Conservation (phyloP, 2,329 filamentous ascomycete species). For the Lojkania enalia region DNA sequence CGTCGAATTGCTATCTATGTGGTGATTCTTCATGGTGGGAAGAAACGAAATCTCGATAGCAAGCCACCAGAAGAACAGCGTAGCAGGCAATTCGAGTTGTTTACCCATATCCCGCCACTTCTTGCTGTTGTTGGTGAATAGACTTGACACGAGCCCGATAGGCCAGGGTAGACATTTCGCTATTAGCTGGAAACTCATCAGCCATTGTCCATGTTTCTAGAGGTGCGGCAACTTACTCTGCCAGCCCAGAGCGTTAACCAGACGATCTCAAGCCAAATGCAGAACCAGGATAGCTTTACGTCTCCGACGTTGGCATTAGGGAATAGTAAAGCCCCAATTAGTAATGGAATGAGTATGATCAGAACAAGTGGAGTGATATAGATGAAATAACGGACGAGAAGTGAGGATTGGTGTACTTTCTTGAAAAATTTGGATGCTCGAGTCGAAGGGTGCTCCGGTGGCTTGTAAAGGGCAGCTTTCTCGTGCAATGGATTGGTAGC, state of each 20-base stretch:
- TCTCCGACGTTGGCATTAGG: slow-evolving; percentile 69
- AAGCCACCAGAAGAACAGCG: slow-evolving; percentile 90
- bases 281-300: slow-evolving; percentile 84
- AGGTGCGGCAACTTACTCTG: slow-evolving; percentile 48
- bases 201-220: neutral
- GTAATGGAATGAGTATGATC: slow-evolving; percentile 68
- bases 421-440: slow-evolving; percentile 67
- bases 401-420: slow-evolving; percentile 65
- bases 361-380: slow-evolving; percentile 69
- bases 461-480: slow-evolving; percentile 65
- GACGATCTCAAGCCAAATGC: slow-evolving; percentile 90
- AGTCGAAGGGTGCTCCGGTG: slow-evolving; percentile 64
- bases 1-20: slow-evolving; percentile 55
- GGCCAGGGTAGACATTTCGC: slow-evolving; percentile 67
- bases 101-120: slow-evolving; percentile 92
- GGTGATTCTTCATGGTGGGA: slow-evolving; percentile 74
- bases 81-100: slow-evolving; percentile 80
- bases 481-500: slow-evolving; percentile 72
- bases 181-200: slow-evolving; percentile 51
- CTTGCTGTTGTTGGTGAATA: slow-evolving; percentile 84
- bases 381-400: slow-evolving; percentile 69
- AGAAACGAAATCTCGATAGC: slow-evolving; percentile 83
- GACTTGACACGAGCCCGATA: slow-evolving; percentile 66
- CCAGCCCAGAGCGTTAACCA: slow-evolving; percentile 90
- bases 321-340: slow-evolving; percentile 65